Percentiles rank a stretch among this genome's conserved stretches.
Conservation (phyloP, 495 filamentous ascomycete species). For the Trypethelium eluteriae region DNA sequence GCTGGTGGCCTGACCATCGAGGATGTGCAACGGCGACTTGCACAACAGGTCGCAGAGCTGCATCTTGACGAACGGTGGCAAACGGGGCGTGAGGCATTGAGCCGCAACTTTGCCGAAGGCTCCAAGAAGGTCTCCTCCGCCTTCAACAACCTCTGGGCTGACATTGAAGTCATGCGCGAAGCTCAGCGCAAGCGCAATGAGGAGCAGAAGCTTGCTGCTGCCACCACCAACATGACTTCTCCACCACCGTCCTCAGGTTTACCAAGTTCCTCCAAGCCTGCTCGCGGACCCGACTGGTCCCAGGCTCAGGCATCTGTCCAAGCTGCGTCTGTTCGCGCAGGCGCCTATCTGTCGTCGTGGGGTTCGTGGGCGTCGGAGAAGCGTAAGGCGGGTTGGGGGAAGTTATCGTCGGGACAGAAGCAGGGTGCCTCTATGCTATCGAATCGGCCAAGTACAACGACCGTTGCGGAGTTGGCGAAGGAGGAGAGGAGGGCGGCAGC, state of each 20-base stretch:
- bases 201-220: constrained; percentile 25
- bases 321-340: constrained; percentile 63
- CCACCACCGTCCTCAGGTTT: constrained; percentile 12
- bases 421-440: not conserved
- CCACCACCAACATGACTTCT: not conserved
- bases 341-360: constrained; percentile 90
- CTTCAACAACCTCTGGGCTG: constrained; percentile 79
- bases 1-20: constrained; percentile 93
- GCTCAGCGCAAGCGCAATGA: constrained; percentile 60
- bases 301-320: constrained; percentile 61
- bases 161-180: constrained; percentile 80
- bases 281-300: constrained; percentile 47
- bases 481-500: constrained; percentile 12
- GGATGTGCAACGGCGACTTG: constrained; percentile 81
- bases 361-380: constrained; percentile 91
- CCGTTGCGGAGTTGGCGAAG: constrained; percentile 21
- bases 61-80: constrained; percentile 81
- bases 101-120: constrained; percentile 71
- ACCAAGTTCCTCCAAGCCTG: constrained; percentile 21
- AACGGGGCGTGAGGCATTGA: constrained; percentile 66
- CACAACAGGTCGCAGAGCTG: constrained; percentile 65
- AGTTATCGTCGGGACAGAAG: not conserved
- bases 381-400: constrained; percentile 53
- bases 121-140: constrained; percentile 75
- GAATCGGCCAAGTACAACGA: constrained; percentile 20